A percentile compares a stretch with the other conserved stretches of the same genome.
Conservation (phyloP, 2,329 filamentous ascomycete genomes). For the Microsporum audouinii region DNA sequence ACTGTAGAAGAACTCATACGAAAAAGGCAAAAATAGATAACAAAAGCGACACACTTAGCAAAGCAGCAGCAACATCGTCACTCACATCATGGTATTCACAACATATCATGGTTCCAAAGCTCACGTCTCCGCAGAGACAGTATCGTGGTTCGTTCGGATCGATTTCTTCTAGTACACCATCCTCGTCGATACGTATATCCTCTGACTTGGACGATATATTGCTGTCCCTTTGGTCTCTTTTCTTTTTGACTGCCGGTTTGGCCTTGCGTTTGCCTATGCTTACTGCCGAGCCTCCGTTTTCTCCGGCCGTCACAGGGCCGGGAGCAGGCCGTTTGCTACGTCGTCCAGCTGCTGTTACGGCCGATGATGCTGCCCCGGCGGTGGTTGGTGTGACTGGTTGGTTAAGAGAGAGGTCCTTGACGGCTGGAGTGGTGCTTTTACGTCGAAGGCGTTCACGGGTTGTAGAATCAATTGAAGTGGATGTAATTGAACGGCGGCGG, state of each 20-base stretch:
- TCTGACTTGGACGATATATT: slow-evolving; percentile 21
- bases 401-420: slow-evolving; percentile 29
- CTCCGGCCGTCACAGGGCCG: slow-evolving; percentile 46
- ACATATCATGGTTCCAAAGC: slow-evolving; percentile 54
- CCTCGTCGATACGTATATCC: slow-evolving; percentile 36
- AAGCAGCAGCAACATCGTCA: slow-evolving; percentile 10
- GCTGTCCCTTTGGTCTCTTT: slow-evolving; percentile 27
- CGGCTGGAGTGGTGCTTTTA: slow-evolving; percentile 33
- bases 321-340: slow-evolving; percentile 50
- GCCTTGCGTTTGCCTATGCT: slow-evolving; percentile 49
- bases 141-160: slow-evolving; percentile 54
- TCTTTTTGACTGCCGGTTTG: slow-evolving; percentile 37
- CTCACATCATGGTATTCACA: slow-evolving; percentile 51
- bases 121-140: slow-evolving; percentile 53
- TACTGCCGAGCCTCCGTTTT: slow-evolving; percentile 50
- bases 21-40: slow-evolving; percentile 4
- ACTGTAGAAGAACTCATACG: background rate
- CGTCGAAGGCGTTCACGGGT: slow-evolving; percentile 26
- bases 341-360: slow-evolving; percentile 27
- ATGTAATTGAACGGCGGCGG: slow-evolving; percentile 15
- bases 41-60: slow-evolving; percentile 17
- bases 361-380: slow-evolving; percentile 16
- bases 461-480: slow-evolving; percentile 10
- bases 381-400: background rate
- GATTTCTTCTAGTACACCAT: slow-evolving; percentile 41